Conservation (phyloP, 345 rosid species). For the Linum trigynum region DNA sequence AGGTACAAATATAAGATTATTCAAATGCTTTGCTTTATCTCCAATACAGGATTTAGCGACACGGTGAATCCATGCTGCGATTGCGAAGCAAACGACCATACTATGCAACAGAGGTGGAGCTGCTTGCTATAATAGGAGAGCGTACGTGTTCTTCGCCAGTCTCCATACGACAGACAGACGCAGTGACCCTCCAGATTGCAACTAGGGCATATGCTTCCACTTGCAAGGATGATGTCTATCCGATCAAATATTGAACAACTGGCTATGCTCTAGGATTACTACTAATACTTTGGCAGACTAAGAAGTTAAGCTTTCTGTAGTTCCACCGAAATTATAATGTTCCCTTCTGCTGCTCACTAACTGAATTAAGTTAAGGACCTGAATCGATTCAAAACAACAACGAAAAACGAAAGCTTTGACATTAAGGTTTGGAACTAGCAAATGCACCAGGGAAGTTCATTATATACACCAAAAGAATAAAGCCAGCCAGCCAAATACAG, state of each 20-base stretch:
- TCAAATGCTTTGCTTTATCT: too few species aligned
- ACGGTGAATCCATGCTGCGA: slow-evolving; percentile 31
- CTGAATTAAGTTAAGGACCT: too few species aligned
- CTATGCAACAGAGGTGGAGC: slow-evolving; percentile 29
- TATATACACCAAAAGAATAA: background rate
- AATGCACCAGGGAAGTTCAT: background rate
- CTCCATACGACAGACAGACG: slow-evolving; percentile 48
- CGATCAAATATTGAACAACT: slow-evolving; percentile 34
- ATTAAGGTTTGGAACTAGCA: too few species aligned
- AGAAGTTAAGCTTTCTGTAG: too few species aligned
- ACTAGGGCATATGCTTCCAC: slow-evolving; percentile 36
- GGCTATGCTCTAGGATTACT: background rate
- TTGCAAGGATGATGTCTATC: slow-evolving; percentile 29
- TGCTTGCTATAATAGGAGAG: slow-evolving; percentile 24
- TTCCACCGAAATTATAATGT: too few species aligned
- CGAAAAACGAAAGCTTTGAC: background rate
- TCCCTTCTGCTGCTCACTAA: background rate
- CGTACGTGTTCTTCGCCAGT: slow-evolving; percentile 42
- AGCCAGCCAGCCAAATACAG: too few species aligned
- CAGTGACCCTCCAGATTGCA: slow-evolving; percentile 36
- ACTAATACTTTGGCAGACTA: background rate
- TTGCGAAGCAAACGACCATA: slow-evolving; percentile 7
- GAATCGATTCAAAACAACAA: background rate
- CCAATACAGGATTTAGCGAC: background rate
- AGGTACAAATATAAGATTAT: too few species aligned